A percentile compares a stretch with the other conserved stretches of the same genome.
Evolutionary conservation across 768 basidiomycete genomes (phyloP).

Genomic region (Amanita thiersii): DNA sequence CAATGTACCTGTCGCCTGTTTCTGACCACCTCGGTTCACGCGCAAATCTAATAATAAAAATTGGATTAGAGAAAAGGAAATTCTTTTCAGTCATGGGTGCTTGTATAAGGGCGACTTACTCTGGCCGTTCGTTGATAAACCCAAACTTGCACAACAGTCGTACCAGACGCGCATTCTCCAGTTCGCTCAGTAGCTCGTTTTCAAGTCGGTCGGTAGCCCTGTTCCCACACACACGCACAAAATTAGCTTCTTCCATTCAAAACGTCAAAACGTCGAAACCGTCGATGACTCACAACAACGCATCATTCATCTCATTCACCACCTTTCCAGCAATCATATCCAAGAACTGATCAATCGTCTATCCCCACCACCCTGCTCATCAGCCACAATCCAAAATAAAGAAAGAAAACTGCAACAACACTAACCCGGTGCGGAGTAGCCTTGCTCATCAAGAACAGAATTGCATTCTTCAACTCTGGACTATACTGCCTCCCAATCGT

Average conservation of each 20-base stretch:
- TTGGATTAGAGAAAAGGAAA: not conserved
- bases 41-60: constrained; percentile 56
- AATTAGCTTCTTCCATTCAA: no score
- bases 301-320: constrained; percentile 76
- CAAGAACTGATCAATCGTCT: constrained; percentile 75
- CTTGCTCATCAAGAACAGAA: constrained; percentile 72
- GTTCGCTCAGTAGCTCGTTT: constrained; percentile 74
- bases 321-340: constrained; percentile 70
- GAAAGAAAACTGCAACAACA: not conserved
- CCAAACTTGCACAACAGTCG: constrained; percentile 89
- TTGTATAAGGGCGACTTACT: constrained; percentile 46
- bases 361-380: not conserved
- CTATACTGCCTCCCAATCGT: constrained; percentile 67
- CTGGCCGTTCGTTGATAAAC: constrained; percentile 99
- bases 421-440: constrained; percentile 55
- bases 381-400: not conserved
- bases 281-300: constrained; percentile 51
- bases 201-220: constrained; percentile 82
- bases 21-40: constrained; percentile 96
- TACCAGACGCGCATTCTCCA: constrained; percentile 91
- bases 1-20: constrained; percentile 94
- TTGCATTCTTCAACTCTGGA: constrained; percentile 72
- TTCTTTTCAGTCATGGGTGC: no score
- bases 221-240: constrained; percentile 1
- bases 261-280: not conserved